Percentiles rank a stretch among this genome's conserved stretches.
Conservation (phyloP, 257 asterid species). For the Asclepias syriaca region DNA sequence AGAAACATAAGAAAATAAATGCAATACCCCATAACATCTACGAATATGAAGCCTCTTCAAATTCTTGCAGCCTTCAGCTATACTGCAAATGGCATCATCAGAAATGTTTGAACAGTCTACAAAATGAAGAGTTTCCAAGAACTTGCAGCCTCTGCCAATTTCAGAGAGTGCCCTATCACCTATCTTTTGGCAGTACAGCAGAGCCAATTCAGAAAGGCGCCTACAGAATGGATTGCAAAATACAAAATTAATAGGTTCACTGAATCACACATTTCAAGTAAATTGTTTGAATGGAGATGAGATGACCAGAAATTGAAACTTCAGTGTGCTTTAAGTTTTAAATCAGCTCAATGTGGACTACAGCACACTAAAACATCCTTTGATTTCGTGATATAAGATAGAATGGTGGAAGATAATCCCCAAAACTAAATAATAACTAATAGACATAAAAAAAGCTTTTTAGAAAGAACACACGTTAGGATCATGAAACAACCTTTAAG, state of each 20-base stretch:
- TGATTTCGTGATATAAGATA: neutral
- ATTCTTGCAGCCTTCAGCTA: slow-evolving; percentile 77
- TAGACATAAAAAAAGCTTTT: neutral
- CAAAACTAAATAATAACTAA: neutral
- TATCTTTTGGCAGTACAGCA: slow-evolving; percentile 77
- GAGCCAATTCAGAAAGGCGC: slow-evolving; percentile 66
- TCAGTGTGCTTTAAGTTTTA: neutral
- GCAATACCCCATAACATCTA: slow-evolving; percentile 78
- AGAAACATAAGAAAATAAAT: slow-evolving; percentile 4
- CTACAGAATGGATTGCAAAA: slow-evolving; percentile 39
- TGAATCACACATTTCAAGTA: neutral
- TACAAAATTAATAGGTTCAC: slow-evolving; percentile 14
- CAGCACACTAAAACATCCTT: neutral
- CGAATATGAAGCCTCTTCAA: slow-evolving; percentile 84
- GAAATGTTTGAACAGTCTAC: slow-evolving; percentile 87
- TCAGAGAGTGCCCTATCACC: slow-evolving; percentile 60
- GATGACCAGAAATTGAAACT: slow-evolving; percentile 6
- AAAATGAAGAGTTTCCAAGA: slow-evolving; percentile 87
- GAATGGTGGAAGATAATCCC: neutral
- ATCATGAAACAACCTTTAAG: neutral
- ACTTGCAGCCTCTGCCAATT: slow-evolving; percentile 86
- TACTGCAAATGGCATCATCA: slow-evolving; percentile 68
- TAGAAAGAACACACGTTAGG: neutral
- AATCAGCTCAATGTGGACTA: neutral
- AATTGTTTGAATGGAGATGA: neutral